A percentile compares a stretch with the other conserved stretches of the same genome.
Evolutionary conservation across 306 rosid species (phyloP).

Genomic region (Biancaea sappan): DNA sequence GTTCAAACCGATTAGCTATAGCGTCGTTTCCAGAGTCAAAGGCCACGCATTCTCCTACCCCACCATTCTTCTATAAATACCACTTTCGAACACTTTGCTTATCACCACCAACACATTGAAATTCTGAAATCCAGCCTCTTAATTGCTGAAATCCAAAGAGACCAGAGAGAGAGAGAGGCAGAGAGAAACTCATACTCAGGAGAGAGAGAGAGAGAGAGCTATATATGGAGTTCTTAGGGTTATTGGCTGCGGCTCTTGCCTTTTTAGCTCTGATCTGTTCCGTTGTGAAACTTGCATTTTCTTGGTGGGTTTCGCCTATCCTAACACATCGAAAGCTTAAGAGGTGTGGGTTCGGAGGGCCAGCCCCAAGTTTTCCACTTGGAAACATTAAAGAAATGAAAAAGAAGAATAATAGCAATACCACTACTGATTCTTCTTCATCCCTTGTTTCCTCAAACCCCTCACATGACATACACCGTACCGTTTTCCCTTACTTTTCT

Average conservation of each 20-base stretch:
- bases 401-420: conserved; percentile 18
- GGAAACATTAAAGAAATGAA: conserved; percentile 59
- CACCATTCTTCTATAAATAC: background rate
- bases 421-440: background rate
- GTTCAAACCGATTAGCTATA: background rate
- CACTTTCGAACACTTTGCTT: background rate
- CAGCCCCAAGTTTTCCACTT: conserved; percentile 59
- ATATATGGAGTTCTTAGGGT: conserved; percentile 28
- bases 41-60: background rate
- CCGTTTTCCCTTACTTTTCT: conserved; percentile 54
- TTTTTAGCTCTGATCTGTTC: conserved; percentile 3
- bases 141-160: background rate
- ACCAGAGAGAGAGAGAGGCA: background rate
- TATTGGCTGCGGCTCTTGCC: background rate
- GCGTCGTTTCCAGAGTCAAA: background rate
- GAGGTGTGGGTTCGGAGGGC: conserved; percentile 58
- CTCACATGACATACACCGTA: conserved; percentile 57
- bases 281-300: conserved; percentile 21
- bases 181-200: background rate
- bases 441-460: background rate
- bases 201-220: background rate
- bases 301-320: conserved; percentile 54
- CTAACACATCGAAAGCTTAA: conserved; percentile 40
- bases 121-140: background rate
- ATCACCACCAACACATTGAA: background rate